These are phyloP conservation scores for Galeopsis tetrahit DNA, from an alignment of 257 asterid species.

Conservation along the genomic window DNA sequence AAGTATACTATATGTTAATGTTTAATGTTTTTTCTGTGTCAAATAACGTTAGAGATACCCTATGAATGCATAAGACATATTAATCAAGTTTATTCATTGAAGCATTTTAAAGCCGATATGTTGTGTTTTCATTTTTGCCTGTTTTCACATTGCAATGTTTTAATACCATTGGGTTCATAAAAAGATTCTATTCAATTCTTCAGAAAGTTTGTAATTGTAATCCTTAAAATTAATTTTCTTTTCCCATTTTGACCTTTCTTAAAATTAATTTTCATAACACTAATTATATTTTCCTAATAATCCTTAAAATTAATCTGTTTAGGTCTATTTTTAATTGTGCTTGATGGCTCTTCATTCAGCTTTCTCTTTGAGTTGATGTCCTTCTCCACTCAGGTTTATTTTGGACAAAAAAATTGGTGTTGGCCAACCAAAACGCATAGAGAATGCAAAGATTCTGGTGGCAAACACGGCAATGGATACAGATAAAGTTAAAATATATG, in stretches of 20 bases:
- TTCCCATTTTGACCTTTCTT: too few species aligned
- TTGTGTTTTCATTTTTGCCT: not conserved
- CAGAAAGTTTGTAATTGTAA: not conserved
- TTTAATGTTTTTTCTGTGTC: not conserved
- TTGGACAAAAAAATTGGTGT: conserved; percentile 95
- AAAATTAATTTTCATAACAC: too few species aligned
- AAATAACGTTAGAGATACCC: not conserved
- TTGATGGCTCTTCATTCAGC: not conserved
- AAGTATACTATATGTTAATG: not conserved
- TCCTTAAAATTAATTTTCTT: too few species aligned
- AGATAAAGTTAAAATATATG: conserved; percentile 95
- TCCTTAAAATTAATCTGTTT: not conserved
- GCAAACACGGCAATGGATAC: conserved; percentile 99
- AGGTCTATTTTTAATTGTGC: not conserved
- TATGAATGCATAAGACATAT: not conserved
- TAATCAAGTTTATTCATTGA: not conserved
- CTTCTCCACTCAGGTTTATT: conserved; percentile 67
- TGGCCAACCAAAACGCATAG: conserved; percentile 98
- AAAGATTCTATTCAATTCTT: not conserved
- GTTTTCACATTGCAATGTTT: not conserved
- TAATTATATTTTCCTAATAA: not conserved
- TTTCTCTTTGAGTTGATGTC: not conserved
- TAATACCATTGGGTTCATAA: not conserved
- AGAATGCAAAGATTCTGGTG: conserved; percentile 92
- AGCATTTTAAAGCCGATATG: not conserved